Conservation (phyloP, 257 asterid genomes). For the Rauvolfia tetraphylla region DNA sequence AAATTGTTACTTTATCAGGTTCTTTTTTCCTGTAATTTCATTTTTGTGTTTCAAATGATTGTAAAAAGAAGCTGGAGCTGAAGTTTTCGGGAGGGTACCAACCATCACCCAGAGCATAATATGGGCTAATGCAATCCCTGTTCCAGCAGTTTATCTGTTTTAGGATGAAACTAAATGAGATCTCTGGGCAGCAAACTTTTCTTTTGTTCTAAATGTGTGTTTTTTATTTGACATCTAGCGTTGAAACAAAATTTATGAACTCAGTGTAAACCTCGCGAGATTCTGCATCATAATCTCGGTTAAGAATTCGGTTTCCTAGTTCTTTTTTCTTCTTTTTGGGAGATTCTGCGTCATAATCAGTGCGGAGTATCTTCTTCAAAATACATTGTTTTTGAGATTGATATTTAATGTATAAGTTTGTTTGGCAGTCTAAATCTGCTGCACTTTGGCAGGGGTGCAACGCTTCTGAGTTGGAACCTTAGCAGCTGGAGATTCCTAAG, state of each 20-base stretch:
- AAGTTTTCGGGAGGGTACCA: background rate
- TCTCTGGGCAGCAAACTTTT: background rate
- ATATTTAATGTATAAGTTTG: too few relatives aligned
- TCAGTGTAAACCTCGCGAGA: background rate
- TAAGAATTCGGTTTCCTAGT: too few relatives aligned
- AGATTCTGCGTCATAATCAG: too few relatives aligned
- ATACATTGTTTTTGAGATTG: too few relatives aligned
- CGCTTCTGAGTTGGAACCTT: too few relatives aligned
- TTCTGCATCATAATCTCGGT: too few relatives aligned
- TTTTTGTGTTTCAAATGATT: conserved; percentile 26
- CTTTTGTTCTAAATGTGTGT: background rate
- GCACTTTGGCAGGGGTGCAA: background rate
- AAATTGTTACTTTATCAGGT: conserved; percentile 5
- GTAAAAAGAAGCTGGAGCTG: conserved; percentile 34
- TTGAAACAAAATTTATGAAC: background rate
- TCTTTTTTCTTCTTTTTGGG: too few relatives aligned
- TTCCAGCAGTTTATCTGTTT: background rate
- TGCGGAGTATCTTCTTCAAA: too few relatives aligned
- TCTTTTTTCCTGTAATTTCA: conserved; percentile 5
- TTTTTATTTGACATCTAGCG: background rate
- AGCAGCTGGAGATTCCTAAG: too few relatives aligned
- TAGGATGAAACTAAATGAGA: background rate
- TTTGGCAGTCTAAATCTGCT: too few relatives aligned
- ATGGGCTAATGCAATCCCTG: background rate
- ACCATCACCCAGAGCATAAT: background rate